Conservation (phyloP, 2,329 filamentous ascomycete genomes). For the Colletotrichum salicis region DNA sequence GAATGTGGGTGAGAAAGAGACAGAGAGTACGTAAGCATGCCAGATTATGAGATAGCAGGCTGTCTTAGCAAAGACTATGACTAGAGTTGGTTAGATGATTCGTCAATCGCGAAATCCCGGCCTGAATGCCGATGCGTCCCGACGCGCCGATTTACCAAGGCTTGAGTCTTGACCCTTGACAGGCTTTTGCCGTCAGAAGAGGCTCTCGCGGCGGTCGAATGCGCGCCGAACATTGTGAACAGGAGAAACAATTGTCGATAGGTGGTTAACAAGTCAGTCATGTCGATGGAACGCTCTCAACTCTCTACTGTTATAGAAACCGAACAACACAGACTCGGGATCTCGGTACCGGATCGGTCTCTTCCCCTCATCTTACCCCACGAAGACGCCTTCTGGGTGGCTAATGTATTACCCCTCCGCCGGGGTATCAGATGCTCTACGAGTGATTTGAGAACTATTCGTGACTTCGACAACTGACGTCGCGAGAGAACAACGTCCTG, state of each 20-base stretch:
- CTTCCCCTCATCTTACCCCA: constrained; percentile 7
- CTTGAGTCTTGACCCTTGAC: not conserved
- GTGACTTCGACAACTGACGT: not conserved
- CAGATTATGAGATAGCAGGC: not conserved
- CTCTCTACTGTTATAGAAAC: not conserved
- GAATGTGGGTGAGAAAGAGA: not conserved
- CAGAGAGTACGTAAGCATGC: not conserved
- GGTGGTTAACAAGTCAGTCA: not conserved
- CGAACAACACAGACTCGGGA: not conserved
- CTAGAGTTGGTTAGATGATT: constrained; percentile 10
- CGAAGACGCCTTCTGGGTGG: not conserved
- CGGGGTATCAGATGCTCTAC: not conserved
- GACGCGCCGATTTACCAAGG: not conserved
- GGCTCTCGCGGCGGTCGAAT: not conserved
- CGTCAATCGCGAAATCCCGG: not conserved
- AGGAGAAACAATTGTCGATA: no score
- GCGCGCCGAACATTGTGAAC: not conserved
- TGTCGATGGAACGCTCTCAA: not conserved
- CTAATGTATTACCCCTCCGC: not conserved
- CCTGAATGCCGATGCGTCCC: not conserved
- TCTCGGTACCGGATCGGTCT: constrained; percentile 24
- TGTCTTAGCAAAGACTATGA: not conserved
- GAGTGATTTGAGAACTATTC: not conserved
- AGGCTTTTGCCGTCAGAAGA: not conserved
- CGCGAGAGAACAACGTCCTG: not conserved